Evolutionary conservation across 768 basidiomycete species (phyloP), one percentile per base, ranked within the genome.

Genomic region (Psilocybe azurescens): DNA sequence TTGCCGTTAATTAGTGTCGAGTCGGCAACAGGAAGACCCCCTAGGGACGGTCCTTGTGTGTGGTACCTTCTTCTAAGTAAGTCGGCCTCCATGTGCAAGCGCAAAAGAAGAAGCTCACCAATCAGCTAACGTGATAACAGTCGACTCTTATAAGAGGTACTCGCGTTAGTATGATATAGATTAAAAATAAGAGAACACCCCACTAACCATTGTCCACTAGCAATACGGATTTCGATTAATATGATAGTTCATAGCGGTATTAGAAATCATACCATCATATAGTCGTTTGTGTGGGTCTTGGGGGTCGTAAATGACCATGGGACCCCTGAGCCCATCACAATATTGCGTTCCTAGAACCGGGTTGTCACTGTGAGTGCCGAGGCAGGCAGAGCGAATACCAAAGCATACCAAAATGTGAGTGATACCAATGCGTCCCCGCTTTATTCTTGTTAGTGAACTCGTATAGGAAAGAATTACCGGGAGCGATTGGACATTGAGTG

Each of bases 301-400:
- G 16, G 65, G 70, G 44, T 83, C 81, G 49, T 82, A 81, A n/a
- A 85, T 69, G 8, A 86, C 75, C 16, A 85, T 46, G 1, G 80
- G 73, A 0, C 84, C 84, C 48, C 85, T 70, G 18, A 86, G 73
- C 0, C 84, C 85, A 59, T 86, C 85, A 55, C 85, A 86, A 58
- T 86, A 86, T 69, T 86, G 85, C 1, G 76, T 76, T 1, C 74
- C 75, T 70, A 66, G 29, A 16, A 29, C 7, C 16, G 3, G 61
- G 46, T 32, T 32, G 33, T 33, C 33, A 4, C 38, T 4, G 6
- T 24, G 3, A 54, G 59, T 55, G 53, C 56, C 59, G 73, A 76
- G 74, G 73, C 32, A 39, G 41, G 7, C 41, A 14, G 29, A 7
- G 14, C 13, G 14, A 30, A 13, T 4, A 29, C 14, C 11, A 33